These are phyloP conservation scores for Leccinum barrowsii DNA, from an alignment of 768 basidiomycete genomes.

Conservation along the genomic window DNA sequence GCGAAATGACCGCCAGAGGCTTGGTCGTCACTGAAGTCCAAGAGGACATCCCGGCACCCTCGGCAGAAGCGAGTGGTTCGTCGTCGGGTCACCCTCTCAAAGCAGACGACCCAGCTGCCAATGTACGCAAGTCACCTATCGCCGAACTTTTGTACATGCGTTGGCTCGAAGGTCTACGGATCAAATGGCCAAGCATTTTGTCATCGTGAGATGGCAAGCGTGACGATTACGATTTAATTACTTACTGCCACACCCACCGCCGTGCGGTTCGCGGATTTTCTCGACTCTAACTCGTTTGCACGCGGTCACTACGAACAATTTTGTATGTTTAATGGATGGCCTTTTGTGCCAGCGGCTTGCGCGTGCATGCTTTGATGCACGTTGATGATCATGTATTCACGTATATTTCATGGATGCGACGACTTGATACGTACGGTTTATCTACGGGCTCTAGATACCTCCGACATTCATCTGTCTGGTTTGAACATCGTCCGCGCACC, in stretches of 20 bases:
- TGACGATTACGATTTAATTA: background rate
- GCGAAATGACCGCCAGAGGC: slow-evolving; percentile 82
- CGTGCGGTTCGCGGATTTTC: background rate
- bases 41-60: slow-evolving; percentile 60
- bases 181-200: slow-evolving; percentile 83
- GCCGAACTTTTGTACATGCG: slow-evolving; percentile 96
- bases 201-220: slow-evolving; percentile 21
- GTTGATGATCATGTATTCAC: slow-evolving; percentile 12
- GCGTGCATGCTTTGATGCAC: background rate
- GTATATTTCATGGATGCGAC: slow-evolving; percentile 7
- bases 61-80: slow-evolving; percentile 33
- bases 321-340: background rate
- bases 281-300: slow-evolving; percentile 1
- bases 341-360: background rate
- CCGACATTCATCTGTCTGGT: background rate
- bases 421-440: background rate
- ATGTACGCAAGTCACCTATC: slow-evolving; percentile 77
- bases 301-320: background rate
- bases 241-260: background rate
- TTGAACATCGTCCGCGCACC: background rate
- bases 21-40: slow-evolving; percentile 80
- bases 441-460: background rate
- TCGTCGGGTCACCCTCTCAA: slow-evolving; percentile 30
- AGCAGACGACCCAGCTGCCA: slow-evolving; percentile 37
- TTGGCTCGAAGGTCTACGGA: slow-evolving; percentile 88